Evolutionary conservation across 768 basidiomycete species (phyloP), one percentile per base, ranked within the genome.

Genomic region (Lenzites betulinus): DNA sequence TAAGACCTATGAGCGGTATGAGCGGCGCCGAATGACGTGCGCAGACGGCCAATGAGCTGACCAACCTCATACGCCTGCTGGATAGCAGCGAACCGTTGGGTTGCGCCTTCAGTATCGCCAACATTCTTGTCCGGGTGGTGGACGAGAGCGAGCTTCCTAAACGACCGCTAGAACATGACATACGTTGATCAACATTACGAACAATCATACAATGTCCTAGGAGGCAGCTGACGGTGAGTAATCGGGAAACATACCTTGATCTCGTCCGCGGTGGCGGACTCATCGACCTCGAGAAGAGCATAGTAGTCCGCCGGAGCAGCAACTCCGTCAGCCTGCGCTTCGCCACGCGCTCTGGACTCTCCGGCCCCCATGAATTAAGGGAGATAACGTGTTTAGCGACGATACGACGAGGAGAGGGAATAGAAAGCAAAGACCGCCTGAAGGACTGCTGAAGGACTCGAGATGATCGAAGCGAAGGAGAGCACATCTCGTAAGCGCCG

Each of bases 21-120:
- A 64, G 56, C 42, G 51, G 50, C 46, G 50, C 23, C 16, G 22
- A 22, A 9, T 7, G 7, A 16, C 13, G 25, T 23, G 39, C 56
- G 48, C 28, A 11, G 22, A 4, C 28, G 7, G 1, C 15, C 48
- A 8, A 12, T 23, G 28, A 28, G 48, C 26, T n/a, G 28, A 70
- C 82, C 51, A 64, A 91, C 95, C 81, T 98, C 97, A 69, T 98
- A 98, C 4, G 97, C 97, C 69, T 96, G 92, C 67, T 98, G 97
- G 8, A 99, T 75, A 18, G 83, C 76, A 1, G 95, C 89, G 70
- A 98, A 99, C 13, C 89, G 83, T 66, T 89, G 79, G 0, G 94
- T 98, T 0, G 97, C 87, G 38, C 85, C 92, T 64, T 96, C 93
- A 3, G 90, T 73, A 67, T 96, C 87, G 62, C 87, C 80, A 47